These are phyloP conservation scores for Aureobasidium zeae DNA, from an alignment of 2,329 filamentous ascomycete genomes.

Conservation along the genomic window DNA sequence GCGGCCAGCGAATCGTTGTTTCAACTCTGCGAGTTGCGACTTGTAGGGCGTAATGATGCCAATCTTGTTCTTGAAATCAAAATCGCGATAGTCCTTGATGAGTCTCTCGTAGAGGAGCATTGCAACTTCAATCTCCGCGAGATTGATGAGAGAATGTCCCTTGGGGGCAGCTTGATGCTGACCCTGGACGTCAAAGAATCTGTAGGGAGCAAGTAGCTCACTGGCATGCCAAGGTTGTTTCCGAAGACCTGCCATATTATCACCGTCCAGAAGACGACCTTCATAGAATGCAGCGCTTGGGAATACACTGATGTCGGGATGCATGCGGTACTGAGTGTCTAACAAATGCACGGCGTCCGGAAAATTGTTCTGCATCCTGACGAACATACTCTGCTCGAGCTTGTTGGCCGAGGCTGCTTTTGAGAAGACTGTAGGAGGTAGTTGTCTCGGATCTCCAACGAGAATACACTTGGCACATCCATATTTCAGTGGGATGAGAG, in stretches of 20 bases:
- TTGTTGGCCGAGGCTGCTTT: slow-evolving; percentile 85
- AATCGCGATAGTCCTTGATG: slow-evolving; percentile 56
- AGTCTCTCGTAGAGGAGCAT: slow-evolving; percentile 77
- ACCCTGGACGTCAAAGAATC: slow-evolving; percentile 94
- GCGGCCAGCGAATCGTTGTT: slow-evolving; percentile 58
- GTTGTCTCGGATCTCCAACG: slow-evolving; percentile 93
- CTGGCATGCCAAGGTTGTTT: slow-evolving; percentile 77
- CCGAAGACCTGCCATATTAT: slow-evolving; percentile 68
- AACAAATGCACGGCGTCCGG: slow-evolving; percentile 82
- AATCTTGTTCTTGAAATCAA: slow-evolving; percentile 71
- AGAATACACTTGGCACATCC: slow-evolving; percentile 94
- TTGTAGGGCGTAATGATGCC: slow-evolving; percentile 99
- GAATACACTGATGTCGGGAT: slow-evolving; percentile 88
- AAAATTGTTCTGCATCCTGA: slow-evolving; percentile 92
- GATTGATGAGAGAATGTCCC: slow-evolving; percentile 84
- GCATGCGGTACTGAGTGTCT: slow-evolving; percentile 99
- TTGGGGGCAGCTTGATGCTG: slow-evolving; percentile 70
- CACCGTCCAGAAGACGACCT: slow-evolving; percentile 72
- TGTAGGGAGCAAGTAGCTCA: slow-evolving; percentile 75
- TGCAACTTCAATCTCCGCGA: slow-evolving; percentile 76
- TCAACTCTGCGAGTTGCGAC: slow-evolving; percentile 75
- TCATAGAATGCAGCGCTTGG: slow-evolving; percentile 92
- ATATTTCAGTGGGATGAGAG: slow-evolving; percentile 93
- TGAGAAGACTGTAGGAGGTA: slow-evolving; percentile 91
- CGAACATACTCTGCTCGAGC: slow-evolving; percentile 96